Evolutionary conservation across 2,329 filamentous ascomycete species (phyloP).

Genomic region (Phyllosticta paracitricarpa): DNA sequence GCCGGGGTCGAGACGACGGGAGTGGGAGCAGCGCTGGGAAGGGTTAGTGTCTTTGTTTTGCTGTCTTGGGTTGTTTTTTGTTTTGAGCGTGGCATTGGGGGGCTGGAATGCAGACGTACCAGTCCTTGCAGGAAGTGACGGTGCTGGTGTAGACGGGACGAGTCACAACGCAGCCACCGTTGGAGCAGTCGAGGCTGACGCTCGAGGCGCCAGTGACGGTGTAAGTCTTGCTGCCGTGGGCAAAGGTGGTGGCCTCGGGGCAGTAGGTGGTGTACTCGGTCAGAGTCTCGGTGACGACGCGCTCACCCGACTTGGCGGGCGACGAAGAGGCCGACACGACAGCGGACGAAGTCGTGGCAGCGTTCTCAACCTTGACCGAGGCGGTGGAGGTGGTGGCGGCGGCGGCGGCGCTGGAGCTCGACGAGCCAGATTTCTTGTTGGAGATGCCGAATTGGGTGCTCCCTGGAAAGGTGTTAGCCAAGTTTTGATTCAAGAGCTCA

Average conservation of each 20-base stretch:
- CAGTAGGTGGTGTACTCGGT: conserved; percentile 24
- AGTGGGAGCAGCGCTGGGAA: background rate
- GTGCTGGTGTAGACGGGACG: conserved; percentile 14
- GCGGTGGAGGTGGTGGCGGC: conserved; percentile 13
- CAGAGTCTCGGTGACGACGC: conserved; percentile 22
- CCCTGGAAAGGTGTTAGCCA: conserved; percentile 16
- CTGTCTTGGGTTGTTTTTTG: background rate
- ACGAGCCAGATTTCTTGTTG: conserved; percentile 21
- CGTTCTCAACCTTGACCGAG: conserved; percentile 12
- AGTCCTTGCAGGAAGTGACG: conserved; percentile 10
- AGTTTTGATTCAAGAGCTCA: background rate
- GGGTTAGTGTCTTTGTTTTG: background rate
- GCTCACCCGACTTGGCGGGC: conserved; percentile 18
- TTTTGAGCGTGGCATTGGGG: background rate
- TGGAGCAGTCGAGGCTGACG: conserved; percentile 17
- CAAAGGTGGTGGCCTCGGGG: conserved; percentile 13
- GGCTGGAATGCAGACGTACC: background rate
- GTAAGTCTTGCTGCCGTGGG: conserved; percentile 8
- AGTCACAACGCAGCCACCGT: conserved; percentile 17
- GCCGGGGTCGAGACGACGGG: background rate
- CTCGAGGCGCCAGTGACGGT: conserved; percentile 7
- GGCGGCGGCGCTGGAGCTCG: conserved; percentile 3
- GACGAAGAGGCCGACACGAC: conserved; percentile 8
- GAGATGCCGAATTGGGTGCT: conserved; percentile 53
- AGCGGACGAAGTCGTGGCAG: background rate